phyloP scores from a whole-genome alignment of 495 filamentous ascomycete species.

The Hypoxylon crocopeplum region DNA sequence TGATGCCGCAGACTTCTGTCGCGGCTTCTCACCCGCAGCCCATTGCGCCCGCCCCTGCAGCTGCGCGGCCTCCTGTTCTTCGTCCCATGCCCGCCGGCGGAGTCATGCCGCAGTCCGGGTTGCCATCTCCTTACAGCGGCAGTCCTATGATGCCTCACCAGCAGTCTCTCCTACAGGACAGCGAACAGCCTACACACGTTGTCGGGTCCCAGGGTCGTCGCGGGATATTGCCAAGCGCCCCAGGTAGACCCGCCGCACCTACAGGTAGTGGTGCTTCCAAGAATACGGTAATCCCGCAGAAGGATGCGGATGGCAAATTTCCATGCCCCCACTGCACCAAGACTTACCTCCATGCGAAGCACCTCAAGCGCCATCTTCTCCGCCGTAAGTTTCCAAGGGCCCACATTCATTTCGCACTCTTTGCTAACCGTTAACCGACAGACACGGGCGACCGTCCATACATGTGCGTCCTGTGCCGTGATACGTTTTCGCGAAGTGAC shows the following conservation, averaged over 20 bases:
- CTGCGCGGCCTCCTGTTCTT: conserved; percentile 62
- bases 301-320: conserved; percentile 96
- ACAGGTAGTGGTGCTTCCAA: conserved; percentile 71
- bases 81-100: conserved; percentile 71
- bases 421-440: conserved; percentile 44
- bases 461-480: conserved; percentile 94
- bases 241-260: conserved; percentile 73
- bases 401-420: conserved; percentile 12
- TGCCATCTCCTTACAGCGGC: conserved; percentile 58
- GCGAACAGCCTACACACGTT: conserved; percentile 79
- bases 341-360: conserved; percentile 96
- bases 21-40: conserved; percentile 73
- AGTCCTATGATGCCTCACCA: conserved; percentile 51
- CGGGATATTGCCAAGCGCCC: conserved; percentile 88
- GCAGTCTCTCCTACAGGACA: conserved; percentile 50
- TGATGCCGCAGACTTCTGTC: conserved; percentile 69
- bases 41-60: conserved; percentile 72
- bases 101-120: conserved; percentile 56
- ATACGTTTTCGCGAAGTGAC: conserved; percentile 98
- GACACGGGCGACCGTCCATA: conserved; percentile 97
- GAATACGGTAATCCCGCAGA: conserved; percentile 80
- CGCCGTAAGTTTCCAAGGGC: conserved; percentile 74
- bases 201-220: conserved; percentile 90
- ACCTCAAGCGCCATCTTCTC: conserved; percentile 93
- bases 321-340: conserved; percentile 97